A percentile compares a stretch with the other conserved stretches of the same genome.
phyloP scores from a whole-genome alignment of 805 yeast species.

The Torulaspora gathmanii region DNA sequence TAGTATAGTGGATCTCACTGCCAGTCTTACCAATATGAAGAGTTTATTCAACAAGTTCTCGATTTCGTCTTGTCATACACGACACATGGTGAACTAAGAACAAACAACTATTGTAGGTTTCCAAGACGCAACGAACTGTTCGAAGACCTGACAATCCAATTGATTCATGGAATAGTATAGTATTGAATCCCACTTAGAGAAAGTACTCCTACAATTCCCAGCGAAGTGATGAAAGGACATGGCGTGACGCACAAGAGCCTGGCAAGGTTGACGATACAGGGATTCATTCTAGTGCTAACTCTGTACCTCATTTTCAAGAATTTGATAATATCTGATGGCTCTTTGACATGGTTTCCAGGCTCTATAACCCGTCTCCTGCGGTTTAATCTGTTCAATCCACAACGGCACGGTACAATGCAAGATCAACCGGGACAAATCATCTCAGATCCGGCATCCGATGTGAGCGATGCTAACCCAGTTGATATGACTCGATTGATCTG shows the following conservation, averaged over 20 bases:
- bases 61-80: background rate
- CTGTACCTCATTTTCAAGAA: background rate
- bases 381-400: background rate
- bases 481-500: conserved; percentile 15
- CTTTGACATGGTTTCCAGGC: background rate
- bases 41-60: background rate
- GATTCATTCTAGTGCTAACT: conserved; percentile 1
- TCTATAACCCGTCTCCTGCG: background rate
- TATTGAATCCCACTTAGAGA: too few relatives aligned
- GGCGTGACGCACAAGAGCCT: background rate
- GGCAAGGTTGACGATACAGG: background rate
- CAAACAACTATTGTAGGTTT: too few relatives aligned
- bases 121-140: too few relatives aligned
- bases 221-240: background rate
- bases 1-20: background rate
- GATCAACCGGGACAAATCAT: conserved; percentile 12
- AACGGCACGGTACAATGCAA: background rate
- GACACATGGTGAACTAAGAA: too few relatives aligned
- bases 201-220: background rate
- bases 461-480: conserved; percentile 28
- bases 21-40: background rate
- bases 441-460: conserved; percentile 16
- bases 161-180: too few relatives aligned
- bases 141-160: too few relatives aligned
- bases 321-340: background rate